phyloP scores from a whole-genome alignment of 257 asterid species.

The Coffea canephora region DNA sequence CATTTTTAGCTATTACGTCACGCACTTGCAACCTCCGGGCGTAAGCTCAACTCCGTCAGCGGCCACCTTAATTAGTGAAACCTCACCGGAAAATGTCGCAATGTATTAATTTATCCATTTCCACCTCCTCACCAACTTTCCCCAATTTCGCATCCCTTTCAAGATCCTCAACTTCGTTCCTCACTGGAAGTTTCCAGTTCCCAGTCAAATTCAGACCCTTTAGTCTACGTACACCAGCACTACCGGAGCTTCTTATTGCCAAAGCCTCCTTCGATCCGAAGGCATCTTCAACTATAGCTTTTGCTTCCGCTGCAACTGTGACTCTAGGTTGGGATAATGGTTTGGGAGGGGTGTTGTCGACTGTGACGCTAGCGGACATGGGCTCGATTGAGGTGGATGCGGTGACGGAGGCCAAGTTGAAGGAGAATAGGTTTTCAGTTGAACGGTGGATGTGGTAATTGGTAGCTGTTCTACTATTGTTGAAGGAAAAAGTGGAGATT shows the following conservation, averaged over 20 bases:
- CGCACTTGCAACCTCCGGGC: no score
- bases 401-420: constrained; percentile 89
- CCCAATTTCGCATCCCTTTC: constrained; percentile 15
- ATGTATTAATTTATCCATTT: constrained; percentile 30
- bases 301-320: background rate
- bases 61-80: background rate
- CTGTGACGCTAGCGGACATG: constrained; percentile 48
- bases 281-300: background rate
- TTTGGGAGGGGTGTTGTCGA: constrained; percentile 33
- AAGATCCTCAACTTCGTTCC: constrained; percentile 22
- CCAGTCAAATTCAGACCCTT: constrained; percentile 16
- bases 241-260: constrained; percentile 7
- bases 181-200: constrained; percentile 18
- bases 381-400: constrained; percentile 83
- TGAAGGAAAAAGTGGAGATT: no score
- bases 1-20: no score
- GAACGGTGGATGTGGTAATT: no score
- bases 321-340: constrained; percentile 50
- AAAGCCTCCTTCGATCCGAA: constrained; percentile 35
- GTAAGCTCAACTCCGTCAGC: background rate
- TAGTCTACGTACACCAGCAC: constrained; percentile 5
- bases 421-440: constrained; percentile 98
- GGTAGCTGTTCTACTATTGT: no score
- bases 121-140: constrained; percentile 26
- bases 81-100: constrained; percentile 26